Conservation (phyloP, 1,284 basidiomycete species). For the Volvariella surrecta region DNA sequence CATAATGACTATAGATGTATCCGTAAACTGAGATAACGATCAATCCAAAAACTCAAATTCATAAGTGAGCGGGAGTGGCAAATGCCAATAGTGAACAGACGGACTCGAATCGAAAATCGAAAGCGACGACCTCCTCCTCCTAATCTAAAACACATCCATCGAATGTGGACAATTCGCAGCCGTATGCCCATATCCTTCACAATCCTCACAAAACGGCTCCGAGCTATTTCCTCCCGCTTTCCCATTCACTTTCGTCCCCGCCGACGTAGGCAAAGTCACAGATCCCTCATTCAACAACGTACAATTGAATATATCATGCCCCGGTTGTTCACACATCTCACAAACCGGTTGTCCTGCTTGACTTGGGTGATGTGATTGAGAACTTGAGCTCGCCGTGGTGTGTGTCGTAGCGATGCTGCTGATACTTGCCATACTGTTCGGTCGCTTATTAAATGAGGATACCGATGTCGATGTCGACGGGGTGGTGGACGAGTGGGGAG, state of each 20-base stretch:
- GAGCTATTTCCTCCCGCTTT: constrained; percentile 6
- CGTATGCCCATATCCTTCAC: constrained; percentile 64
- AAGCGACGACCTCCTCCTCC: no score
- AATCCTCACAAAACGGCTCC: constrained; percentile 65
- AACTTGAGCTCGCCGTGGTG: constrained; percentile 15
- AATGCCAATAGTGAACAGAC: no score
- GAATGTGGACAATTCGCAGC: constrained; percentile 72
- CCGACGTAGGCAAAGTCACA: constrained; percentile 10
- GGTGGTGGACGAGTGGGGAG: constrained; percentile 18
- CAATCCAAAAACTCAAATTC: no score
- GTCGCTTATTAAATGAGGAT: no score
- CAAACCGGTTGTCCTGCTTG: constrained; percentile 32
- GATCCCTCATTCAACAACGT: constrained; percentile 40
- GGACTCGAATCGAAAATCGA: no score
- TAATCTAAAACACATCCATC: constrained; percentile 61
- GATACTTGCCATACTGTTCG: no score
- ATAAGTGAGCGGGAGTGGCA: no score
- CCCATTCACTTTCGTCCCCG: constrained; percentile 6
- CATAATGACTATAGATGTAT: no score
- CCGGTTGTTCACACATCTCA: constrained; percentile 77
- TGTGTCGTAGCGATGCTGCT: constrained; percentile 8
- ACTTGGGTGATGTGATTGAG: no score
- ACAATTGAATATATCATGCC: constrained; percentile 79
- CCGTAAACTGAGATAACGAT: no score
- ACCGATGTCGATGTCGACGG: no score